A percentile compares a stretch with the other conserved stretches of the same genome.
phyloP scores from a whole-genome alignment of 495 filamentous ascomycete genomes.

The Penicillium simplicissimum region DNA sequence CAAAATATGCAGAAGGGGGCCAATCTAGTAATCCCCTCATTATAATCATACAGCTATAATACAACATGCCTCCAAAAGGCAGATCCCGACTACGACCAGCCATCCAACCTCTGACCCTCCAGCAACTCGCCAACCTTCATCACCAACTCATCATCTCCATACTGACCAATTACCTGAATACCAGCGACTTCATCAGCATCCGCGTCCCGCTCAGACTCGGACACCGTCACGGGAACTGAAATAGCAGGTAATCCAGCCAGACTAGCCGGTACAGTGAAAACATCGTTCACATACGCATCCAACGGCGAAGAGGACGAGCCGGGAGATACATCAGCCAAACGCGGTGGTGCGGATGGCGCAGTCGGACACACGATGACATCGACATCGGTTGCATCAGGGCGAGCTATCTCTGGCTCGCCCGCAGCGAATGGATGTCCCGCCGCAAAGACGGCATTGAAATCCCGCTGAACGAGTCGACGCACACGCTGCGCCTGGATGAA shows the following conservation, averaged over 20 bases:
- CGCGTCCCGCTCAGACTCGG: slow-evolving; percentile 25
- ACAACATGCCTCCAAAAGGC: not conserved
- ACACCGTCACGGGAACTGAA: slow-evolving; percentile 67
- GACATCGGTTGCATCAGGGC: slow-evolving; percentile 55
- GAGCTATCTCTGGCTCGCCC: slow-evolving; percentile 32
- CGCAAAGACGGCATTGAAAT: slow-evolving; percentile 80
- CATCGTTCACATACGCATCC: slow-evolving; percentile 83
- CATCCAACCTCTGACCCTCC: slow-evolving; percentile 25
- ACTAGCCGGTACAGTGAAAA: slow-evolving; percentile 93
- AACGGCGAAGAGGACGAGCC: slow-evolving; percentile 37
- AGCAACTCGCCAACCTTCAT: slow-evolving; percentile 43
- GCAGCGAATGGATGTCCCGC: slow-evolving; percentile 61
- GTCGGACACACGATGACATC: slow-evolving; percentile 91
- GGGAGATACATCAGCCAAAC: slow-evolving; percentile 50
- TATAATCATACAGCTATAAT: slow-evolving; percentile 16
- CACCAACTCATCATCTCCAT: slow-evolving; percentile 73
- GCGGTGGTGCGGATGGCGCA: slow-evolving; percentile 74
- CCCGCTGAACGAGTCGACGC: slow-evolving; percentile 76
- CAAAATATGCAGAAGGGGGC: too few relatives aligned
- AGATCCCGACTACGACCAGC: not conserved
- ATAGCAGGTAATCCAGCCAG: slow-evolving; percentile 89
- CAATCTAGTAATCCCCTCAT: too few relatives aligned
- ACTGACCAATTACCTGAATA: slow-evolving; percentile 89
- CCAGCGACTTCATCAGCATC: slow-evolving; percentile 54
- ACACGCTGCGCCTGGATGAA: slow-evolving; percentile 92